These are phyloP conservation scores for Boletus eberwhitei DNA, from an alignment of 768 basidiomycete genomes.

Conservation along the genomic window DNA sequence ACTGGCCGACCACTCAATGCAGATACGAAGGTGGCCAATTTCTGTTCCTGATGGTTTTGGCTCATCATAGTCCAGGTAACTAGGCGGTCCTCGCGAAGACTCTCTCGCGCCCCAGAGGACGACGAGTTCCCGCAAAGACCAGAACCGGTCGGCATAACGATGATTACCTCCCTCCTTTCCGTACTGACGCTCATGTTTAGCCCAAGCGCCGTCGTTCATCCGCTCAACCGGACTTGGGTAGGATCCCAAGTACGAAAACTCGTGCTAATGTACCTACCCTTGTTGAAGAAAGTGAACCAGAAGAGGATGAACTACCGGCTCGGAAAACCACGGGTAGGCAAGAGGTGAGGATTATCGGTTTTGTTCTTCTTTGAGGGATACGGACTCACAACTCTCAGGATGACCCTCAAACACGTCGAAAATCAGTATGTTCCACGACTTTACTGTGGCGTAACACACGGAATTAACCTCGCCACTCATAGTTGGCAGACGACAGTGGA, in stretches of 20 bases:
- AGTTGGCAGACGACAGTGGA: constrained; percentile 64
- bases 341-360: constrained; percentile 38
- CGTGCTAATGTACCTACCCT: constrained; percentile 44
- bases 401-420: constrained; percentile 50
- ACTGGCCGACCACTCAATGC: constrained; percentile 67
- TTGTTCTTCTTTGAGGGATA: background rate
- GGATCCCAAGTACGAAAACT: constrained; percentile 37
- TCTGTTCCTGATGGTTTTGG: constrained; percentile 2
- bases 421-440: constrained; percentile 43
- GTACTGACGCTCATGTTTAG: constrained; percentile 35
- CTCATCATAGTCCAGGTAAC: constrained; percentile 19
- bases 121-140: constrained; percentile 42
- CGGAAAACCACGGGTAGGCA: constrained; percentile 63
- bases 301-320: constrained; percentile 54
- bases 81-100: constrained; percentile 61
- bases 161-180: constrained; percentile 1
- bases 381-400: constrained; percentile 40
- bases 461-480: background rate
- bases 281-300: constrained; percentile 74
- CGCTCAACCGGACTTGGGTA: constrained; percentile 66
- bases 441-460: constrained; percentile 7
- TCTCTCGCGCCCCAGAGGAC: constrained; percentile 54
- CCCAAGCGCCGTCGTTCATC: constrained; percentile 80
- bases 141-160: constrained; percentile 50
- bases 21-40: constrained; percentile 40